A percentile compares a stretch with the other conserved stretches of the same genome.
Evolutionary conservation across 768 basidiomycete genomes (phyloP).

Genomic region (Clitopilus passeckerianus): DNA sequence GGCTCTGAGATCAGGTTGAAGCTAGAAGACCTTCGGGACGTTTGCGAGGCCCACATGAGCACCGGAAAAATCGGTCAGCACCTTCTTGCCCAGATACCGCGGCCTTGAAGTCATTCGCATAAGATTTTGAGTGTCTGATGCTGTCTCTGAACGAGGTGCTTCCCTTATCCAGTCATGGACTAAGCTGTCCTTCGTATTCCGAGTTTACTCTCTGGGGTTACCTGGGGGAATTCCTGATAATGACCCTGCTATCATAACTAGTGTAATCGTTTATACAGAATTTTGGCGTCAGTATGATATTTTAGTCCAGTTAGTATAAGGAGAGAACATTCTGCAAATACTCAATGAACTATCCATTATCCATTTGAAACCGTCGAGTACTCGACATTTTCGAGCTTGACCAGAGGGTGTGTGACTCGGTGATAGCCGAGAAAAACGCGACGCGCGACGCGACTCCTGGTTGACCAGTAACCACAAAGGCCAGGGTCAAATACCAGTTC

Average conservation of each 20-base stretch:
- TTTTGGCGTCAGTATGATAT: no score
- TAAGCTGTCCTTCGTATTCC: slow-evolving; percentile 12
- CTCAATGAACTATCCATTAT: no score
- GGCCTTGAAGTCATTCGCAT: slow-evolving; percentile 25
- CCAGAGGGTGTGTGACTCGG: background rate
- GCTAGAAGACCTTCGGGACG: no score
- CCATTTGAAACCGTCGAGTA: no score
- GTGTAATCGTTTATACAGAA: background rate
- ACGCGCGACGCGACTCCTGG: background rate
- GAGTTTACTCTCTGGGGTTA: background rate
- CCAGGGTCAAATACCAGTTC: background rate
- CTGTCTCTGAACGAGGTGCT: slow-evolving; percentile 9
- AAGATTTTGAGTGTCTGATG: slow-evolving; percentile 5
- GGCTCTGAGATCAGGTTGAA: no score
- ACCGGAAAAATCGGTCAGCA: no score
- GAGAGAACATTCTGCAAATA: no score
- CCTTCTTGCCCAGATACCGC: slow-evolving; percentile 33
- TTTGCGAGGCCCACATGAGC: no score
- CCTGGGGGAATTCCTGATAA: background rate
- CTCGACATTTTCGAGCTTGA: no score
- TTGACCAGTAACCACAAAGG: background rate
- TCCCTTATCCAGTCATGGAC: slow-evolving; percentile 17
- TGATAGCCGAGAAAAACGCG: background rate
- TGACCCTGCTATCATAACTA: no score
- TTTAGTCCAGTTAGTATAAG: no score